phyloP scores from a whole-genome alignment of 768 basidiomycete species.

The Boletus tylopilopsis region DNA sequence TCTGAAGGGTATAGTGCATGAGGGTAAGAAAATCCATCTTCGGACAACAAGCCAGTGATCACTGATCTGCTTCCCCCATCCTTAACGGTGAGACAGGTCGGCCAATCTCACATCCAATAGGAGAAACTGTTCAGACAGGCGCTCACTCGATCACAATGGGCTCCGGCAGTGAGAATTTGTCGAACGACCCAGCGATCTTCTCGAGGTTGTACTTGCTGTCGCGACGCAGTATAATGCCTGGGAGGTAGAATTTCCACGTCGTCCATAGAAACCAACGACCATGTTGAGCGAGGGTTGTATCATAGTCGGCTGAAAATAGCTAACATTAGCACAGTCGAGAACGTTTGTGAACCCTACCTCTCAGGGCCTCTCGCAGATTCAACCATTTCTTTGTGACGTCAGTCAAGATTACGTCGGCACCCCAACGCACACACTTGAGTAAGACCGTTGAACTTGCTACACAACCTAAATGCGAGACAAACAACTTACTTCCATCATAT shows the following conservation, averaged over 20 bases:
- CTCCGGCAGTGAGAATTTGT: constrained; percentile 30
- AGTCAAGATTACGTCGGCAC: constrained; percentile 72
- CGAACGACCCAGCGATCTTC: constrained; percentile 52
- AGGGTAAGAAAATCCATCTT: not conserved
- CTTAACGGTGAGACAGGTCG: not conserved
- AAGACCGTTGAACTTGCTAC: not conserved
- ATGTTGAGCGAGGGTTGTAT: constrained; percentile 57
- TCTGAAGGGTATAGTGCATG: not conserved
- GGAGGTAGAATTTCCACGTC: constrained; percentile 55
- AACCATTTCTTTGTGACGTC: constrained; percentile 71
- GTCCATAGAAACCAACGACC: constrained; percentile 76
- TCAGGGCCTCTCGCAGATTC: constrained; percentile 54
- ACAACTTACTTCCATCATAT: constrained; percentile 81
- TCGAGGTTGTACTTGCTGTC: constrained; percentile 38
- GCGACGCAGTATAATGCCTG: constrained; percentile 35
- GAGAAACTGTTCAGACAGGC: constrained; percentile 10
- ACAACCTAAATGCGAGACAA: not conserved
- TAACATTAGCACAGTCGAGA: not conserved
- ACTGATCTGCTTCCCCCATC: constrained; percentile 1
- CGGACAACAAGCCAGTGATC: not conserved
- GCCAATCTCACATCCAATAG: constrained; percentile 5
- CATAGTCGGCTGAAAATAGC: constrained; percentile 53
- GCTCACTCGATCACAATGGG: constrained; percentile 17
- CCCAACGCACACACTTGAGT: constrained; percentile 72
- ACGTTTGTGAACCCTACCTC: constrained; percentile 37